A percentile compares a stretch with the other conserved stretches of the same genome.
Evolutionary conservation across 179 eudicot genomes (phyloP).

Genomic region (Sideroxylon spinosum): DNA sequence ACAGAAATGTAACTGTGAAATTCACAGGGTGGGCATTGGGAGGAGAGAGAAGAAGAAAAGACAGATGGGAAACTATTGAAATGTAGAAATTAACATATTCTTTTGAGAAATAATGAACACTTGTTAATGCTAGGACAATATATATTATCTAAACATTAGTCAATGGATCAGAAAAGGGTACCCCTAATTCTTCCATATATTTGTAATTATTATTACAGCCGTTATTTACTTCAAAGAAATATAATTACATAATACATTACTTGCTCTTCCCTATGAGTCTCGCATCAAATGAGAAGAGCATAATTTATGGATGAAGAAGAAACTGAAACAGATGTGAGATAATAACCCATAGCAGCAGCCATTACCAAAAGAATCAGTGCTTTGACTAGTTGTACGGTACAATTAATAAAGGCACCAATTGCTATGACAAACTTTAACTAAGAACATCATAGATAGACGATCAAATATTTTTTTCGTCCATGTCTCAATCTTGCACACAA

Average conservation of each 20-base stretch:
- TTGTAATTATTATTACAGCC: no score
- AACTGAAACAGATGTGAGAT: neutral
- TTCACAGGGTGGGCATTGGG: no score
- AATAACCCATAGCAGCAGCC: neutral
- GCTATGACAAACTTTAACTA: neutral
- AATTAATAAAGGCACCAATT: neutral
- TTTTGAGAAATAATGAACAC: no score
- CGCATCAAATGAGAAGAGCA: neutral
- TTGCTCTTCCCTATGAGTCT: neutral
- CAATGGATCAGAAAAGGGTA: neutral
- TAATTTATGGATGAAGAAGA: neutral
- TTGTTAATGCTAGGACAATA: no score
- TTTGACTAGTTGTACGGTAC: conserved; percentile 1
- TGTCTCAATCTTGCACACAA: neutral
- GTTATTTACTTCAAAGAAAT: neutral
- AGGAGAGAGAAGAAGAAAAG: no score
- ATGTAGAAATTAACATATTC: no score
- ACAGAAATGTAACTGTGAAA: neutral
- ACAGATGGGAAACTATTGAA: no score
- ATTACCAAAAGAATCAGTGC: neutral
- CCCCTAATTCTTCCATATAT: neutral
- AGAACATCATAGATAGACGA: neutral
- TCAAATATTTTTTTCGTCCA: no score
- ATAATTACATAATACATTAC: neutral
- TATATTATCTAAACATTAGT: no score